Conservation (phyloP, 2,329 filamentous ascomycete species). For the Cucurbitaria berberidis region DNA sequence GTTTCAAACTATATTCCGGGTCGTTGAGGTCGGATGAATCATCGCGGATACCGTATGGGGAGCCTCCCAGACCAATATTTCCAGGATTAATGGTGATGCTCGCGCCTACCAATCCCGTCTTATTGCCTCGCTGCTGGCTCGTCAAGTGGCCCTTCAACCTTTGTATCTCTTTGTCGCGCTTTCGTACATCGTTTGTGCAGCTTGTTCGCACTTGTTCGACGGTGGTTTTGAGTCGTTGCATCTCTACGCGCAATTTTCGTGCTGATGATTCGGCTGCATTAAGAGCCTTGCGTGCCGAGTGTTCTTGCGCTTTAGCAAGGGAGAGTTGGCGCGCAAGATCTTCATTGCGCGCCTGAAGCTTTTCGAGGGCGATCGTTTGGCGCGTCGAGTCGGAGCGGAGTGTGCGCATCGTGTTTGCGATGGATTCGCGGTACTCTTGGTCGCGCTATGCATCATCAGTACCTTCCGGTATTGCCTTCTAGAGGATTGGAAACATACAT, state of each 20-base stretch:
- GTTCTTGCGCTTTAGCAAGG: constrained; percentile 71
- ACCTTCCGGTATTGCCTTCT: not conserved
- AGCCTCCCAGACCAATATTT: constrained; percentile 28
- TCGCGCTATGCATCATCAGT: constrained; percentile 68
- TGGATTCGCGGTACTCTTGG: constrained; percentile 82
- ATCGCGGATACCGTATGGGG: constrained; percentile 57
- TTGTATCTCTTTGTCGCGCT: constrained; percentile 87
- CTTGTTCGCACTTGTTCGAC: constrained; percentile 83
- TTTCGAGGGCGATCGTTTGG: constrained; percentile 71
- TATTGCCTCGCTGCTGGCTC: constrained; percentile 63
- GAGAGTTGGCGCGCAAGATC: constrained; percentile 65
- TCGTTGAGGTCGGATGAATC: constrained; percentile 59
- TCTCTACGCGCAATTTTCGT: constrained; percentile 82
- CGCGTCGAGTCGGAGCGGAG: constrained; percentile 77
- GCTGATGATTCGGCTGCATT: constrained; percentile 75
- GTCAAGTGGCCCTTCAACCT: constrained; percentile 85
- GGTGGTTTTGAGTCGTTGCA: constrained; percentile 76
- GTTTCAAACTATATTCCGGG: constrained; percentile 72
- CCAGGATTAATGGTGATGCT: constrained; percentile 56
- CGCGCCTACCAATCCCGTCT: constrained; percentile 54
- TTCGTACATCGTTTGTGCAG: constrained; percentile 89
- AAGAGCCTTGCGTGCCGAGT: constrained; percentile 71
- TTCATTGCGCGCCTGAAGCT: constrained; percentile 60
- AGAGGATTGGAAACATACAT: constrained; percentile 62
- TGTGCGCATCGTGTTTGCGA: constrained; percentile 77